Base-by-base conservation (phyloP, 2,329 filamentous ascomycete species). In the Sporothrix curviconia region DNA sequence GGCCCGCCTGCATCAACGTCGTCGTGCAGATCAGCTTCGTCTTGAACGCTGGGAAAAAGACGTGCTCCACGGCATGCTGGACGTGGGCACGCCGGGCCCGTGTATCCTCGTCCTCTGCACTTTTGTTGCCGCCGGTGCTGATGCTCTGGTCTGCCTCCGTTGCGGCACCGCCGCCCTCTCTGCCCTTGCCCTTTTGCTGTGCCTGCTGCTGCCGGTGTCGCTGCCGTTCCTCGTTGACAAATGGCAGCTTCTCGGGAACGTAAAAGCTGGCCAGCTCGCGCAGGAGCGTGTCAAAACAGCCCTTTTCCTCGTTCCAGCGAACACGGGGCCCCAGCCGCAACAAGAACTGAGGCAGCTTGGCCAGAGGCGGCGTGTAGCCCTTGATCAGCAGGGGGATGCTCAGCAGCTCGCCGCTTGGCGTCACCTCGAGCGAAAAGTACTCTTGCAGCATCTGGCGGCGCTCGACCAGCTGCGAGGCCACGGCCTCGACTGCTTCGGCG, bases 41-140 rank as follows among this genome's bases (percentile, higher is more conserved):
- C 69, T 90, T 90, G 67, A 96, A 89, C 0, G 91, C 90, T 0
- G 94, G 94, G 64, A 99, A 97, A 57, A 99, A 79, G 9, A 91
- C 77, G 71, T 95, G 83, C 71, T 99, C 92, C 2, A 99, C 72
- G 39, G 86, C 85, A 65, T 84, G 81, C 32, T 80, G 78, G n/a
- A 99, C 74, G 65, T 94, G 84, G 36, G 76, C 74, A 53, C 89
- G 79, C 39, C 91, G 78, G 34, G 76, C 75, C 57, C 74, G 78
- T n/a, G 81, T 66, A 0, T 78, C 75, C 9, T 79, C 72, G 4
- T 80, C 63, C 0, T 70, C 67, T 42, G 72, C 73, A 12, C 75
- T 74, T 3, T 39, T 46, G 6, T 24, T 19, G 3, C 30, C 43
- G 4, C 11, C 28, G 17, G n/a, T n/a, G n/a, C n/a, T n/a, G n/a